A percentile compares a stretch with the other conserved stretches of the same genome.
Evolutionary conservation across 208 protist species (phyloP).

Genomic region (Trypanosoma platydactyli): DNA sequence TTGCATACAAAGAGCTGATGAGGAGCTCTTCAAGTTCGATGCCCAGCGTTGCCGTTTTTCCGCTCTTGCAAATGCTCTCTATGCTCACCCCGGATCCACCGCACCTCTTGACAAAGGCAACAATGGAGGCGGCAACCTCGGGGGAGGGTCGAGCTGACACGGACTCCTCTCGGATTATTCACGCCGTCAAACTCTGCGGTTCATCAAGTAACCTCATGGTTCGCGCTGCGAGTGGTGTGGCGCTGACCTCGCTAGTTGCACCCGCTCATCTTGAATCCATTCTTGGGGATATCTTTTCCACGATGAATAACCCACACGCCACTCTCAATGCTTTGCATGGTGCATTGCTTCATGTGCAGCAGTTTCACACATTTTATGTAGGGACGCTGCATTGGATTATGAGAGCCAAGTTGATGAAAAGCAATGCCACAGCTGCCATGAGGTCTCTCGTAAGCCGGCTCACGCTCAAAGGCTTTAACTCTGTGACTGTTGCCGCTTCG

Average conservation of each 20-base stretch:
- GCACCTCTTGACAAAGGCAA: conserved; percentile 33
- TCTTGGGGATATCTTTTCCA: conserved; percentile 17
- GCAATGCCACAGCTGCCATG: conserved; percentile 27
- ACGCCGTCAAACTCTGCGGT: conserved; percentile 56
- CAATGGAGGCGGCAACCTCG: conserved; percentile 23
- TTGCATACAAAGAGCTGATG: conserved; percentile 53
- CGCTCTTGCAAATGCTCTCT: conserved; percentile 89
- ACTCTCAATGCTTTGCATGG: conserved; percentile 71
- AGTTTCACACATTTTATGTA: conserved; percentile 78
- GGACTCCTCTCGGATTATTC: conserved; percentile 40
- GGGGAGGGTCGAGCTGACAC: conserved; percentile 4
- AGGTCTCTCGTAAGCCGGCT: conserved; percentile 22
- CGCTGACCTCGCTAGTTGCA: conserved; percentile 78
- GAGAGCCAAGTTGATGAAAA: conserved; percentile 33
- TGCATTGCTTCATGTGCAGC: conserved; percentile 69
- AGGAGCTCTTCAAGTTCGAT: conserved; percentile 20
- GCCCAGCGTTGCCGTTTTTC: conserved; percentile 72
- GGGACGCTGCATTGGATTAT: conserved; percentile 53
- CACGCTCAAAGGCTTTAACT: conserved; percentile 12
- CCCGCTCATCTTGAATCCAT: conserved; percentile 9
- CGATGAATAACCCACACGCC: background rate
- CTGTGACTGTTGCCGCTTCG: conserved; percentile 7
- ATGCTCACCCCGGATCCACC: conserved; percentile 86
- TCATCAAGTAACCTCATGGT: conserved; percentile 73
- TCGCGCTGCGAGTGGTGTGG: conserved; percentile 69